These are phyloP conservation scores for Pisolithus orientalis DNA, from an alignment of 768 basidiomycete species.

Conservation along the genomic window DNA sequence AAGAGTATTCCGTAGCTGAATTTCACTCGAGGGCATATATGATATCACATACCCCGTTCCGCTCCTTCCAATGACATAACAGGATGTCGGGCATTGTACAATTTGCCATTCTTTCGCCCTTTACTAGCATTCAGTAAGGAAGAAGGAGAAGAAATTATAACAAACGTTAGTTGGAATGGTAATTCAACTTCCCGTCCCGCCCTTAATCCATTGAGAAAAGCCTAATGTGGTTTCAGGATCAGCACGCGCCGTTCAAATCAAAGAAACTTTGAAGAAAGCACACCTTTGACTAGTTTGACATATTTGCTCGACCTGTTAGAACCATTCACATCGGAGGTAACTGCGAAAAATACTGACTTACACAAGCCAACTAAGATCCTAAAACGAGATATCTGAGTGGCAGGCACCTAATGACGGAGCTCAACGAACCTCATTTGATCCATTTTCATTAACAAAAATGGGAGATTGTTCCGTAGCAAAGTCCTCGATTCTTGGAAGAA, in stretches of 20 bases:
- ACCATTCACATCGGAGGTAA: neutral
- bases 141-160: neutral
- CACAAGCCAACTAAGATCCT: conserved; percentile 49
- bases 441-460: neutral
- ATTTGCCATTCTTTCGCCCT: conserved; percentile 44
- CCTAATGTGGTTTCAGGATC: neutral
- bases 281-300: conserved; percentile 3
- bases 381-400: neutral
- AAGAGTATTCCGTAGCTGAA: neutral
- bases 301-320: neutral
- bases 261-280: neutral
- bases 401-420: neutral
- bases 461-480: neutral
- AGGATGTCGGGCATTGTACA: conserved; percentile 48
- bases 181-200: conserved; percentile 12
- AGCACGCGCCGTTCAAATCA: neutral
- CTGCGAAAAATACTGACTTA: conserved; percentile 20
- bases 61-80: conserved; percentile 57
- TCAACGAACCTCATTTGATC: neutral
- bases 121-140: neutral
- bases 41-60: conserved; percentile 51
- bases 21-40: too few species aligned
- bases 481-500: conserved; percentile 30
- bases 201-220: conserved; percentile 5
- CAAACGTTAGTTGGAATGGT: conserved; percentile 13